A percentile compares a stretch with the other conserved stretches of the same genome.
phyloP scores from a whole-genome alignment of 2,329 filamentous ascomycete species.

The Fusarium scirpi region DNA sequence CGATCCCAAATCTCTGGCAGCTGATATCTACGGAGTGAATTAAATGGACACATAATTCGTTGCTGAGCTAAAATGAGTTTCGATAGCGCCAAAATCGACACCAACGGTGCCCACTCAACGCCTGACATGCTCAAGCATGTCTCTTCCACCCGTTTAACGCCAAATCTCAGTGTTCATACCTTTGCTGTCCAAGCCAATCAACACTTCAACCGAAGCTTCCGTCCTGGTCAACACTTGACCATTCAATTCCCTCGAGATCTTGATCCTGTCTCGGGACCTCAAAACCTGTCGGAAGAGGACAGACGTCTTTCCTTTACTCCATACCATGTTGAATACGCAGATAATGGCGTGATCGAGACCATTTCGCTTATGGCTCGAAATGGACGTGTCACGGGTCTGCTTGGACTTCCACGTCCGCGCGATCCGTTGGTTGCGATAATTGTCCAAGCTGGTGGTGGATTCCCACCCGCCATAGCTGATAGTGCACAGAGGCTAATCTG shows the following conservation, averaged over 20 bases:
- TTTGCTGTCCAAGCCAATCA: constrained; percentile 2
- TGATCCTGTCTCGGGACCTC: constrained; percentile 15
- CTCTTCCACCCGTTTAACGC: constrained; percentile 18
- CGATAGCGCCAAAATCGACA: neutral
- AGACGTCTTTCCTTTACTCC: constrained; percentile 19
- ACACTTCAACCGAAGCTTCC: neutral
- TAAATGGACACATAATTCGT: neutral
- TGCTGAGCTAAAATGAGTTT: neutral
- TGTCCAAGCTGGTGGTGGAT: constrained; percentile 9
- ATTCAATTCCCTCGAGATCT: constrained; percentile 17
- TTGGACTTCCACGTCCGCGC: constrained; percentile 11
- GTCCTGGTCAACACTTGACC: constrained; percentile 12
- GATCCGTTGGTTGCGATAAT: neutral
- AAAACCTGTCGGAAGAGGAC: constrained; percentile 10
- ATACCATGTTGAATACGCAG: neutral
- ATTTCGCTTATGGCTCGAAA: constrained; percentile 12
- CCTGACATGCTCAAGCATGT: constrained; percentile 5
- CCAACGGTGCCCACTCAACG: neutral
- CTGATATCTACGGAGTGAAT: neutral
- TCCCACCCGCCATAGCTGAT: fast-evolving
- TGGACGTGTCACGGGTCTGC: constrained; percentile 11
- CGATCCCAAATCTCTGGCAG: neutral
- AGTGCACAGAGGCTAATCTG: fast-evolving
- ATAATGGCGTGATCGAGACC: neutral
- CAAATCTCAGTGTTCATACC: constrained; percentile 9